Evolutionary conservation across 2,329 filamentous ascomycete genomes (phyloP).

Genomic region (Dactylellina haptotyla): DNA sequence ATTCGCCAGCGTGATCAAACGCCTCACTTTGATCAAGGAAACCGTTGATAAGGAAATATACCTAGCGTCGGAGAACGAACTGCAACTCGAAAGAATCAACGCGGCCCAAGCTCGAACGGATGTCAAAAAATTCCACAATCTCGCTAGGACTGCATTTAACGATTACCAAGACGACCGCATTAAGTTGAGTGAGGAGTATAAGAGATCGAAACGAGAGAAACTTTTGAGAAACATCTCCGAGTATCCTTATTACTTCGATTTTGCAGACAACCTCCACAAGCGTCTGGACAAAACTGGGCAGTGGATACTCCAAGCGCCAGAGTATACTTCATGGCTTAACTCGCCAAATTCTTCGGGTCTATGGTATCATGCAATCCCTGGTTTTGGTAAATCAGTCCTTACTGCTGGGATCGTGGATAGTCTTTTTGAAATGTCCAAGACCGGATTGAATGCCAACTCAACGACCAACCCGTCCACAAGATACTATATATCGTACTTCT

Average conservation of each 20-base stretch:
- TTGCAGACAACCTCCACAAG: constrained; percentile 59
- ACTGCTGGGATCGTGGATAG: constrained; percentile 30
- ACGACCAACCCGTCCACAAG: too few species aligned
- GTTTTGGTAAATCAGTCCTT: constrained; percentile 46
- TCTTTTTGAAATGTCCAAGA: constrained; percentile 18
- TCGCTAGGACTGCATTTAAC: constrained; percentile 14
- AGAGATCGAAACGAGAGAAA: constrained; percentile 52
- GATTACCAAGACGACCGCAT: constrained; percentile 26
- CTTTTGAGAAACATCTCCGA: constrained; percentile 59
- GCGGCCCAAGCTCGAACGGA: constrained; percentile 12
- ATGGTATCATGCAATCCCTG: constrained; percentile 57
- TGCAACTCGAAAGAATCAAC: constrained; percentile 35
- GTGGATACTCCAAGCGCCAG: constrained; percentile 57
- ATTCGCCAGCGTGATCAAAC: constrained; percentile 57
- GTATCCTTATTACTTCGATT: constrained; percentile 56
- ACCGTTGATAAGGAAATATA: constrained; percentile 57
- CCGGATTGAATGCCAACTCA: too few species aligned
- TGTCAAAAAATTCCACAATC: constrained; percentile 19
- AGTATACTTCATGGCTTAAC: constrained; percentile 58
- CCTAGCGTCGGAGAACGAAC: constrained; percentile 57
- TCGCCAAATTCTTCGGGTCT: constrained; percentile 50
- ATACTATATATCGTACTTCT: constrained; percentile 57
- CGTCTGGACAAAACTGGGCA: constrained; percentile 57
- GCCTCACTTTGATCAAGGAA: constrained; percentile 54
- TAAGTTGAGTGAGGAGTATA: constrained; percentile 1